phyloP scores from a whole-genome alignment of 108 stramenopile species.

The Epipyxis sp. region DNA sequence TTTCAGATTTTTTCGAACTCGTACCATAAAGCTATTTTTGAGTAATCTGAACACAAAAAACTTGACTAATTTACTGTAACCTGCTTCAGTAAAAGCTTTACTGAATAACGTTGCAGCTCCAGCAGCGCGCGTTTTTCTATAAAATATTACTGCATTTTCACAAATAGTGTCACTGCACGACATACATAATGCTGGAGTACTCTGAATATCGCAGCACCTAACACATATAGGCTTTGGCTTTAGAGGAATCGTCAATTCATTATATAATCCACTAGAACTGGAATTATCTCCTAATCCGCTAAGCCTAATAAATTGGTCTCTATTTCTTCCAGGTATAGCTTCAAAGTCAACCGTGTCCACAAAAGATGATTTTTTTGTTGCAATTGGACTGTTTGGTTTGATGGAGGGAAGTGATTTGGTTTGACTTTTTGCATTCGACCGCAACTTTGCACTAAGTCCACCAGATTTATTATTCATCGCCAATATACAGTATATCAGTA shows the following conservation, averaged over 20 bases:
- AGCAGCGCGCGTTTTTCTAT: conserved; percentile 17
- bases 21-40: conserved; percentile 5
- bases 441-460: too few species aligned
- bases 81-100: conserved; percentile 17
- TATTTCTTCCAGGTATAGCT: neutral
- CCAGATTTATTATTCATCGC: too few species aligned
- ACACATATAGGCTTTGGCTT: neutral
- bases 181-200: conserved; percentile 5
- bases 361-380: too few species aligned
- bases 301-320: neutral
- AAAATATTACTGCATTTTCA: conserved; percentile 4
- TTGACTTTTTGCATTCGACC: too few species aligned
- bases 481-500: too few species aligned
- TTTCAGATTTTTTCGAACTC: neutral
- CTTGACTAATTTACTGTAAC: neutral
- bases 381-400: too few species aligned
- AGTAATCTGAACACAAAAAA: neutral
- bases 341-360: too few species aligned
- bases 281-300: neutral
- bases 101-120: conserved; percentile 10
- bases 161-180: neutral
- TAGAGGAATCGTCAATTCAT: neutral
- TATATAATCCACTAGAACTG: neutral
- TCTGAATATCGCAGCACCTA: too few species aligned
- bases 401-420: neutral